These are phyloP conservation scores for Torulaspora indica DNA, from an alignment of 805 yeast species.

Conservation along the genomic window DNA sequence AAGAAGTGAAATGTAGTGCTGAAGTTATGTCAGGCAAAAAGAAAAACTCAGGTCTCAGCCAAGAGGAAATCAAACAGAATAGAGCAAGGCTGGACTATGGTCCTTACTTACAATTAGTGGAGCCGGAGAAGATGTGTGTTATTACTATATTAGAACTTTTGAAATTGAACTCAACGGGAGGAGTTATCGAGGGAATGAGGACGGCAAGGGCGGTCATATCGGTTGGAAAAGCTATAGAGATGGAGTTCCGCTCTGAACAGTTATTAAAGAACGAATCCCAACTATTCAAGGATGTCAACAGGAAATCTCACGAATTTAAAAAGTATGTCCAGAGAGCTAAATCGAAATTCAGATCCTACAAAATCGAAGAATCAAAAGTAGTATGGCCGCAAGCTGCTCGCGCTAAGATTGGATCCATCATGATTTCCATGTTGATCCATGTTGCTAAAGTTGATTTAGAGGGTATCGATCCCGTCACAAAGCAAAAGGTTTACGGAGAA, in stretches of 20 bases:
- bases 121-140: constrained; percentile 76
- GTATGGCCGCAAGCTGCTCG: constrained; percentile 54
- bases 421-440: constrained; percentile 68
- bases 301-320: constrained; percentile 42
- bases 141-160: constrained; percentile 79
- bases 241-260: constrained; percentile 72
- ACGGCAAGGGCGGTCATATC: constrained; percentile 75
- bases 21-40: constrained; percentile 34
- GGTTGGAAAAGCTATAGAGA: constrained; percentile 79
- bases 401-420: constrained; percentile 76
- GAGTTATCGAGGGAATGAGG: constrained; percentile 73
- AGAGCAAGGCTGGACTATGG: constrained; percentile 55
- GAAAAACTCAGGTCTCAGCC: constrained; percentile 1
- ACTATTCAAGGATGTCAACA: constrained; percentile 50
- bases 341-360: constrained; percentile 36
- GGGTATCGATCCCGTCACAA: constrained; percentile 78
- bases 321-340: constrained; percentile 40
- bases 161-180: constrained; percentile 69
- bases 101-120: constrained; percentile 67
- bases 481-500: constrained; percentile 56
- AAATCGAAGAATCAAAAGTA: constrained; percentile 37
- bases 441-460: constrained; percentile 77
- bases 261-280: constrained; percentile 54
- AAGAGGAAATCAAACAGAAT: constrained; percentile 27
- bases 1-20: constrained; percentile 57